phyloP scores from a whole-genome alignment of 2,329 filamentous ascomycete genomes.

The Grosmannia huntii region DNA sequence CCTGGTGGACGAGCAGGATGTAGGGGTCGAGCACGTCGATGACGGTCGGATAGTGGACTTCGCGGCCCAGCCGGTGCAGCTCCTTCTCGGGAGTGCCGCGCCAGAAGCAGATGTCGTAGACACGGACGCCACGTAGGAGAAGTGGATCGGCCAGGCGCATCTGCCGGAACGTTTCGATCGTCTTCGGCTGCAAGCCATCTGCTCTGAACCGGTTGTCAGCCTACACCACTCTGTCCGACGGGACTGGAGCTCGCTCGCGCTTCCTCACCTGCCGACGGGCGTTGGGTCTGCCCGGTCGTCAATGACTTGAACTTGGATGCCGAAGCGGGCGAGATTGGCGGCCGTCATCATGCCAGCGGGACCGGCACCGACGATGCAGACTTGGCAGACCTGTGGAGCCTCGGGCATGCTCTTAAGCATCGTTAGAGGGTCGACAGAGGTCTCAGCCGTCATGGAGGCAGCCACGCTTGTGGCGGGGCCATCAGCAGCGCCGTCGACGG shows the following conservation, averaged over 20 bases:
- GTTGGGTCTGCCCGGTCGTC: slow-evolving; percentile 47
- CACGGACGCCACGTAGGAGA: slow-evolving; percentile 51
- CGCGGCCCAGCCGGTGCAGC: slow-evolving; percentile 18
- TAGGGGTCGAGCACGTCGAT: slow-evolving; percentile 42
- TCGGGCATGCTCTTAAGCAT: slow-evolving; percentile 27
- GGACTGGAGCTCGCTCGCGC: neutral
- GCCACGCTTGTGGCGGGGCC: slow-evolving; percentile 16
- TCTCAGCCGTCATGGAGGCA: slow-evolving; percentile 18
- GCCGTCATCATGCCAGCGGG: slow-evolving; percentile 40
- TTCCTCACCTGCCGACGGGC: slow-evolving; percentile 23
- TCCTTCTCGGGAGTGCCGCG: slow-evolving; percentile 45
- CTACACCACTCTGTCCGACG: no score
- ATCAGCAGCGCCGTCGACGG: slow-evolving; percentile 16
- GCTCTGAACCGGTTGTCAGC: slow-evolving; percentile 27
- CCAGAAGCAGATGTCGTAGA: slow-evolving; percentile 69
- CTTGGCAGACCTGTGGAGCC: slow-evolving; percentile 16
- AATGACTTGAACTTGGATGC: slow-evolving; percentile 41
- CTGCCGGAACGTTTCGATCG: slow-evolving; percentile 64
- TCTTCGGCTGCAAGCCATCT: slow-evolving; percentile 66
- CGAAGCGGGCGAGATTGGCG: slow-evolving; percentile 38
- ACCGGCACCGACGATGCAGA: slow-evolving; percentile 40
- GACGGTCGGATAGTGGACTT: slow-evolving; percentile 50
- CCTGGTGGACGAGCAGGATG: slow-evolving; percentile 53
- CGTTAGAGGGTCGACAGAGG: slow-evolving; percentile 31
- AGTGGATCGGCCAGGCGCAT: slow-evolving; percentile 59